Base-by-base conservation (phyloP, 139 green algal genomes). In the Coccomyxa sp. region DNA sequence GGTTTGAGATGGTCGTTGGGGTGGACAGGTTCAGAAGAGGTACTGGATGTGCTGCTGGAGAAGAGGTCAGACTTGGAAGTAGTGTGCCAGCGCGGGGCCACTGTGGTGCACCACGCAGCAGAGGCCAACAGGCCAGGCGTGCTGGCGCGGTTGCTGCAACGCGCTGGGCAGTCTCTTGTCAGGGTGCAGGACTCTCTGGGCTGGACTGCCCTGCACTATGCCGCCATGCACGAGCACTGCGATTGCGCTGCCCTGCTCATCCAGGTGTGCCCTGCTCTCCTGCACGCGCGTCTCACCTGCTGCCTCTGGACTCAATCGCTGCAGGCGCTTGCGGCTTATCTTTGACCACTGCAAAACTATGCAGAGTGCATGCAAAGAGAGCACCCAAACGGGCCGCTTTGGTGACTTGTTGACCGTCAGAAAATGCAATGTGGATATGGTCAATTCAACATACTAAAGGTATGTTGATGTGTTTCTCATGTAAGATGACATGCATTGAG, bases 131-230 rank as follows among this genome's bases (percentile, higher is more conserved):
- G 38, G 0, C 58, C 30, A 9, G 59, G 58, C 27, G 79, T 88
- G 67, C 80, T 88, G 38, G 27, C 30, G 31, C 81, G 82, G 74
- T 76, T 90, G 79, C 82, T 90, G 82, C 25, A 71, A 0, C 77
- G 76, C 57, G 74, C 83, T 18, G 25, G 21, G 4, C 4, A 14
- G 51, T 28, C 32, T 27, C 31, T 60, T 0, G 31, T 60, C 16
- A 21, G 59, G 13, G 76, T 32, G 14, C 74, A 60, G 32, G 85
- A 88, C 58, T 58, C 78, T 13, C 45, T 81, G 13, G 85, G 85
- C 38, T 82, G 82, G 31, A 86, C 82, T 0, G 58, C 85, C 12
- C 79, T 88, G 38, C 85, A 88, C n/a, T 88, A 82, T 82, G 85
- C 85, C 27, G 85, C 85, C 78, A 1, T 71, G 63, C 63, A 71